Base-by-base conservation (phyloP, 2,329 filamentous ascomycete species). In the Xylariaceae sp. region DNA sequence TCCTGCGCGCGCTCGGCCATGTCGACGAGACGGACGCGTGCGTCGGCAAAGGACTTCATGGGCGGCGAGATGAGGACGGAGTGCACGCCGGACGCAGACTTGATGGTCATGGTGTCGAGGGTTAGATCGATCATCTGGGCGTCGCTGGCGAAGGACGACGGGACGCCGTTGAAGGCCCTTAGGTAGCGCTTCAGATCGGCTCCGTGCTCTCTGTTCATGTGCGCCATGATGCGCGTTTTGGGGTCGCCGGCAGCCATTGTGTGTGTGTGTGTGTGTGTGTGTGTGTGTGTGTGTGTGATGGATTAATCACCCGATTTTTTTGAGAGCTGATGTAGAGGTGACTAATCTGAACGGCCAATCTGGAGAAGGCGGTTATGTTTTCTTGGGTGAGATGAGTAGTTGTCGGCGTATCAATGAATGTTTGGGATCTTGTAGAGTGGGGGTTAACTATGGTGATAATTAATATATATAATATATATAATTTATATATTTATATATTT, bases 121-220 rank as follows among this genome's bases (percentile, higher is more conserved):
- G 78, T 76, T 58, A 95, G 76, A 68, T 91, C 85, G 52, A 77
- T 74, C 60, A 96, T 75, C 40, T 75, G 71, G 26, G 88, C 83
- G 26, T 75, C 73, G 54, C 80, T 73, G 48, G 86, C 79, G 48
- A 78, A 73, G 56, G 73, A 70, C 6, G 78, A 66, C 12, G 84
- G 79, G 44, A 89, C 74, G 12, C 76, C 70, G 67, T 75, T 77
- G 74, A 84, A 90, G 70, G 90, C 81, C 60, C 84, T 84, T n/a
- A 95, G 81, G 72, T 91, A 95, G 67, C 87, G 80, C 54, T 80
- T 74, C 48, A 96, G 83, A 55, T 89, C 89, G 63, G 83, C 79
- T 50, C 79, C 75, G 73, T 96, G 92, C 71, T 92, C 87, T 43
- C 76, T 75, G 74, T 96, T 96, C 89, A 96, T 94, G 76, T 96